Evolutionary conservation across 208 protist species (phyloP).

Genomic region (Wallacemonas rigidus): DNA sequence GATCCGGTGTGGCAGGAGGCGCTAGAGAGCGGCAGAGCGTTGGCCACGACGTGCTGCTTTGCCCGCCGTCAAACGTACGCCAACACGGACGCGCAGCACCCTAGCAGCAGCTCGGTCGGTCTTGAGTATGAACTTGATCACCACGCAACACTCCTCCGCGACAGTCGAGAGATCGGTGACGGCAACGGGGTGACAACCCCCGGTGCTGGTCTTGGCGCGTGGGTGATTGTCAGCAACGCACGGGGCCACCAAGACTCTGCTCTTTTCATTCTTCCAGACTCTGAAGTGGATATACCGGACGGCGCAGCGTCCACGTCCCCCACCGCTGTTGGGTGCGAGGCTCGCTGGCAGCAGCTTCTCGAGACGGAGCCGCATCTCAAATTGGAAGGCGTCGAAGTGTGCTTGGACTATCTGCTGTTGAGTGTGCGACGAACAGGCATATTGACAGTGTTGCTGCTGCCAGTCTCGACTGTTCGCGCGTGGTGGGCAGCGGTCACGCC

Average conservation of each 20-base stretch:
- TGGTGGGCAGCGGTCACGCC: constrained; percentile 31
- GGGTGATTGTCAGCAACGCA: constrained; percentile 52
- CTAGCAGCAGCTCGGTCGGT: not conserved
- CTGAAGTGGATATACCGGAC: not conserved
- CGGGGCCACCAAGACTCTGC: constrained; percentile 31
- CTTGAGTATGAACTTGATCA: constrained; percentile 70
- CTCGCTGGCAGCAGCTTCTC: constrained; percentile 48
- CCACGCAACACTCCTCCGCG: constrained; percentile 44
- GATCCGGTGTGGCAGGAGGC: constrained; percentile 14
- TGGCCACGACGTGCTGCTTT: constrained; percentile 11
- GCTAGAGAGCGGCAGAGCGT: not conserved
- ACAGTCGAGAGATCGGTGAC: not conserved
- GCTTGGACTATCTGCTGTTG: constrained; percentile 47
- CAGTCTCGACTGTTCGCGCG: constrained; percentile 26
- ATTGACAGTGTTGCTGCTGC: constrained; percentile 45
- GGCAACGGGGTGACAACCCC: no score
- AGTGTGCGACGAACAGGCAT: constrained; percentile 41
- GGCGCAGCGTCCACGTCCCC: not conserved
- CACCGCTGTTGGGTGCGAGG: not conserved
- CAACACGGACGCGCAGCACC: no score
- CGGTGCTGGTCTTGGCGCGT: constrained; percentile 29
- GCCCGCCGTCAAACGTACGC: not conserved
- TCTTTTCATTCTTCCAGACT: constrained; percentile 52
- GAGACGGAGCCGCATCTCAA: constrained; percentile 38
- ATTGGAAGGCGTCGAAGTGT: constrained; percentile 54